Base-by-base conservation (phyloP, 2,329 filamentous ascomycete species). In the Coniochaeta ligniaria region DNA sequence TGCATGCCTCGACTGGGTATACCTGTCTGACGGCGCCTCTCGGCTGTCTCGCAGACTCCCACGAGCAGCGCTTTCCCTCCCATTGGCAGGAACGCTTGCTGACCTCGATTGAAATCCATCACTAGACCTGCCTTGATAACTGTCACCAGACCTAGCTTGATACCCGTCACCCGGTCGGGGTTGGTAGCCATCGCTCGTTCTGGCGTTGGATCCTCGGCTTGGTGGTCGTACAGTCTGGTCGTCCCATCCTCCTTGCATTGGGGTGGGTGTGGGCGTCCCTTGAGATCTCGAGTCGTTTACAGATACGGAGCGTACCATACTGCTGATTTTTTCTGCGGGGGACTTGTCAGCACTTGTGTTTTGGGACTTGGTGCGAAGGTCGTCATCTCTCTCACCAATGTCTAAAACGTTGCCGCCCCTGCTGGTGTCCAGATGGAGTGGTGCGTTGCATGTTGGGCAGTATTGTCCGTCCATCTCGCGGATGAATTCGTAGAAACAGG, bases 401-500 rank as follows among this genome's bases (percentile, higher is more conserved):
- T 96, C 91, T 66, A 96, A 80, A 59, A 97, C 89, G 78, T 96
- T 97, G 65, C 93, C 93, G 62, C 92, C 92, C 64, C 95, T 85
- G 73, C 91, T 96, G 7, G 92, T 95, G 75, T 99, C 95, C 50
- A 99, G 80, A 63, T 93, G 92, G 59, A 99, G 78, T 22, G 95
- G 92, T 65, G 93, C 90, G 78, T 96, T 90, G 75, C 95, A 99
- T 65, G 91, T 90, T 31, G 95, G 95, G 75, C 95, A 99, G 70
- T 92, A 93, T 70, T 98, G 92, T 59, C 91, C 91, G 67, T 98
- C 93, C 62, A 94, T 90, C 71, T 97, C 94, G 70, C 91, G 90
- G 68, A 99, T 96, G 72, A 96, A 97, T 75, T 99, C 95, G 77
- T 98, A 98, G 73, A 99, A 98, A 76, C 95, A 99, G 38, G 94